Percentiles rank a stretch among this genome's conserved stretches.
These are phyloP conservation scores for Pseudocercospora pini-densiflorae DNA, from an alignment of 2,329 filamentous ascomycete genomes.

Conservation along the genomic window DNA sequence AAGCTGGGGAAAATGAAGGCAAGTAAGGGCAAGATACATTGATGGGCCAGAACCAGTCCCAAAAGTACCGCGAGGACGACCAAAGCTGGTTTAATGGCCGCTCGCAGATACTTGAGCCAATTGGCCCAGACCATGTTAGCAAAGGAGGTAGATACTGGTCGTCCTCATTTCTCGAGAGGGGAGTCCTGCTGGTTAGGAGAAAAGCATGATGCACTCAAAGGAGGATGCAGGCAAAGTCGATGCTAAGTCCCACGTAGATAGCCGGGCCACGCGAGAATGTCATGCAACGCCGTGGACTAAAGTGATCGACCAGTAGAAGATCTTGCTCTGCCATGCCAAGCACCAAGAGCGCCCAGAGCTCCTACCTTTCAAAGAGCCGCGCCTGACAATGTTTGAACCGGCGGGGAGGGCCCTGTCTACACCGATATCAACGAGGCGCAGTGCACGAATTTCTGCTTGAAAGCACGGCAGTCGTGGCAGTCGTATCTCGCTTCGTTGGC, in stretches of 20 bases:
- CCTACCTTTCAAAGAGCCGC: background rate
- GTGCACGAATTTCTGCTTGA: background rate
- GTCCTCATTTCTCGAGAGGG: background rate
- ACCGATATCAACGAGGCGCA: constrained; percentile 7
- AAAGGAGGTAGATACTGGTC: background rate
- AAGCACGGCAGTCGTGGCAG: background rate
- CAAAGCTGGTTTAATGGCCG: constrained; percentile 16
- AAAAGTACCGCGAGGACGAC: constrained; percentile 16
- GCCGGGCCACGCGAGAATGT: constrained; percentile 4
- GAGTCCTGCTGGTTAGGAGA: background rate
- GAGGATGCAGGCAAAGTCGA: constrained; percentile 6
- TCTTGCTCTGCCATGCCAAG: constrained; percentile 12
- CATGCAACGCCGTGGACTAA: constrained; percentile 1
- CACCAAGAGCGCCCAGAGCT: background rate
- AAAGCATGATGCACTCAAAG: background rate
- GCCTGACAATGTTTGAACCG: background rate
- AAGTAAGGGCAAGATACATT: constrained; percentile 36
- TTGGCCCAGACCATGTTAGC: constrained; percentile 24
- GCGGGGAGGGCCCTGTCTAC: background rate
- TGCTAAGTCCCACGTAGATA: background rate
- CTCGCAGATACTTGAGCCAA: constrained; percentile 19
- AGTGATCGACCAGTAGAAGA: constrained; percentile 2
- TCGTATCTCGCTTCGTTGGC: background rate
- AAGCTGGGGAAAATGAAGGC: constrained; percentile 36
- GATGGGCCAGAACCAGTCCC: constrained; percentile 32